phyloP scores from a whole-genome alignment of 495 filamentous ascomycete species.

The Amphirosellinia nigrospora region DNA sequence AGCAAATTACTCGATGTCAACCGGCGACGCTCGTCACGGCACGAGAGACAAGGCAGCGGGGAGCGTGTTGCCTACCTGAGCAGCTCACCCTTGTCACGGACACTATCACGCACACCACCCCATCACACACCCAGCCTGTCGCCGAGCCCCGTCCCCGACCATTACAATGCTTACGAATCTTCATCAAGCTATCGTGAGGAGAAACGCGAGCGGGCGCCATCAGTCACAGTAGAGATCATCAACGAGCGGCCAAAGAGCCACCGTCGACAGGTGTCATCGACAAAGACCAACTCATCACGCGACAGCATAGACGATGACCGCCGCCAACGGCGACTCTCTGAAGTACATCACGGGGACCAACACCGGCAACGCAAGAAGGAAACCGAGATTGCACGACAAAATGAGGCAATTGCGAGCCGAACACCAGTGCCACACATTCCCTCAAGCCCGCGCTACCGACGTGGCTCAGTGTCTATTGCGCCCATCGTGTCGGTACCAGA shows the following conservation, averaged over 20 bases:
- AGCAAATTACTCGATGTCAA: conserved; percentile 36
- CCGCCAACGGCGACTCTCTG: conserved; percentile 32
- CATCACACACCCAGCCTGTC: conserved; percentile 28
- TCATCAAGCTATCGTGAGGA: conserved; percentile 31
- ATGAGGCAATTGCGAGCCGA: conserved; percentile 39
- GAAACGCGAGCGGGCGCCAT: conserved; percentile 28
- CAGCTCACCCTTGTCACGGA: conserved; percentile 28
- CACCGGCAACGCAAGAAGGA: conserved; percentile 41
- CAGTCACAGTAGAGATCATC: conserved; percentile 37
- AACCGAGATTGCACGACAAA: conserved; percentile 45
- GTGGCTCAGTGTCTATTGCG: conserved; percentile 37
- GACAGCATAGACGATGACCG: conserved; percentile 32
- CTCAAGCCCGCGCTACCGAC: conserved; percentile 32
- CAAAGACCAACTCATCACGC: conserved; percentile 40
- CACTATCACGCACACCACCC: conserved; percentile 35
- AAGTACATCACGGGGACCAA: conserved; percentile 35
- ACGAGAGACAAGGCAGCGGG: conserved; percentile 30
- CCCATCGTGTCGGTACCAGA: conserved; percentile 30
- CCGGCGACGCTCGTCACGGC: conserved; percentile 34
- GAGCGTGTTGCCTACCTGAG: conserved; percentile 37
- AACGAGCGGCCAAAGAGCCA: conserved; percentile 32
- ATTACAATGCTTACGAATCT: conserved; percentile 29
- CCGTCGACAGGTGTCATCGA: conserved; percentile 35
- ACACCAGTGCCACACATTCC: conserved; percentile 28
- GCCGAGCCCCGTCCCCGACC: conserved; percentile 29